phyloP scores from a whole-genome alignment of 495 filamentous ascomycete species.

The Hamigera avellanea region DNA sequence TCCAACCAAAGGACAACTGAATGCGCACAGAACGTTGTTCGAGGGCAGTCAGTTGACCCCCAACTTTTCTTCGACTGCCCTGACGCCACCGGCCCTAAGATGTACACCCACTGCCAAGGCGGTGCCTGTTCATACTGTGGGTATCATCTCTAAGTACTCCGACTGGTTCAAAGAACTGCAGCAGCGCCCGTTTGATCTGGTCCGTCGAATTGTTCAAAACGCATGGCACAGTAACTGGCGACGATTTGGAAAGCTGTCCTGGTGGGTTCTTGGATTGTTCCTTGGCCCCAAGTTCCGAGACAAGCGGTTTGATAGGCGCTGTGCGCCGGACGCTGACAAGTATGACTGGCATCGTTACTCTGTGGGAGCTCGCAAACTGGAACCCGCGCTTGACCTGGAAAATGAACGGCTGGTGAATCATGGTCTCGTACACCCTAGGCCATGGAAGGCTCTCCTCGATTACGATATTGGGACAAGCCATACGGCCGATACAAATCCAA shows the following conservation, averaged over 20 bases:
- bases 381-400: neutral
- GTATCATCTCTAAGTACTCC: too few species aligned
- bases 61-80: neutral
- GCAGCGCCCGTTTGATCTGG: neutral
- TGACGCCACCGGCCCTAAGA: neutral
- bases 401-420: too few species aligned
- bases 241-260: constrained; percentile 4
- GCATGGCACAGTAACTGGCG: constrained; percentile 9
- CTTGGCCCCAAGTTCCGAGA: constrained; percentile 2
- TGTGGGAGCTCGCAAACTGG: neutral
- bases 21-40: neutral
- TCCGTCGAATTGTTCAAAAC: constrained; percentile 12
- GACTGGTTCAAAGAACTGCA: neutral
- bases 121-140: too few species aligned
- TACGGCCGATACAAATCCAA: too few species aligned
- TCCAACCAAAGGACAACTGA: neutral
- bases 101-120: too few species aligned
- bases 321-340: neutral
- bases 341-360: neutral
- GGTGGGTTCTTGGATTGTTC: constrained; percentile 8
- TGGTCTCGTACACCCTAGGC: too few species aligned
- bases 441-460: too few species aligned
- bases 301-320: neutral
- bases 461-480: too few species aligned
- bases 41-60: neutral